Conservation (phyloP, 345 rosid species). For the Theobroma cacao region DNA sequence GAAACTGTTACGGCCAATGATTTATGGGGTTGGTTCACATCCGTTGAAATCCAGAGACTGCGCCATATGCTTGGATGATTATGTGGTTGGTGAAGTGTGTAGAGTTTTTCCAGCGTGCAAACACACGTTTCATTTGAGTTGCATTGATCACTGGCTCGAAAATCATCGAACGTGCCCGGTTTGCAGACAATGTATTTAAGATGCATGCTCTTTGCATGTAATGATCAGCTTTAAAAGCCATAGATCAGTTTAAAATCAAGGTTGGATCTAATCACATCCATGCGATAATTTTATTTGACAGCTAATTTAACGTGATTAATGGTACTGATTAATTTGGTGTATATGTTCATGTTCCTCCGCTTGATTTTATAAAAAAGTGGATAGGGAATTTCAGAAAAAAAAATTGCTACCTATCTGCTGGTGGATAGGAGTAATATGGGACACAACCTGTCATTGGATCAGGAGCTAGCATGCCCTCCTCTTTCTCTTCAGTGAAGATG, state of each 20-base stretch:
- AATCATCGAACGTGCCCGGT: conserved; percentile 9
- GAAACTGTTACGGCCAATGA: neutral
- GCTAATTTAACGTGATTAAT: neutral
- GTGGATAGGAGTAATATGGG: no score
- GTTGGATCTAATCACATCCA: neutral
- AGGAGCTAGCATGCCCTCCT: no score
- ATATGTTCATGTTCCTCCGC: no score
- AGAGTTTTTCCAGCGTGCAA: conserved; percentile 23
- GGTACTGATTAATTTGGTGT: no score
- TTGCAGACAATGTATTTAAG: conserved; percentile 5
- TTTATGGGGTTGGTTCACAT: neutral
- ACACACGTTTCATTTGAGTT: conserved; percentile 25
- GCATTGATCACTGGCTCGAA: conserved; percentile 12
- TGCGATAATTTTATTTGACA: neutral
- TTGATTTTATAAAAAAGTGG: no score
- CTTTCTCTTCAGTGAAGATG: no score
- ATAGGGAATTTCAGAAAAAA: no score
- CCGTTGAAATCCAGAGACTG: conserved; percentile 17
- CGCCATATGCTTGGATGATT: conserved; percentile 38
- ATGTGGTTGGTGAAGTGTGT: conserved; percentile 17
- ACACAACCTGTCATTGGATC: no score
- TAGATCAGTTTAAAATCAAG: neutral
- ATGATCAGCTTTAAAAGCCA: neutral
- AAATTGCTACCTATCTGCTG: no score
- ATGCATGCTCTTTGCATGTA: neutral